Conservation (phyloP, 495 filamentous ascomycete genomes). For the Talaromyces nanjingensis region DNA sequence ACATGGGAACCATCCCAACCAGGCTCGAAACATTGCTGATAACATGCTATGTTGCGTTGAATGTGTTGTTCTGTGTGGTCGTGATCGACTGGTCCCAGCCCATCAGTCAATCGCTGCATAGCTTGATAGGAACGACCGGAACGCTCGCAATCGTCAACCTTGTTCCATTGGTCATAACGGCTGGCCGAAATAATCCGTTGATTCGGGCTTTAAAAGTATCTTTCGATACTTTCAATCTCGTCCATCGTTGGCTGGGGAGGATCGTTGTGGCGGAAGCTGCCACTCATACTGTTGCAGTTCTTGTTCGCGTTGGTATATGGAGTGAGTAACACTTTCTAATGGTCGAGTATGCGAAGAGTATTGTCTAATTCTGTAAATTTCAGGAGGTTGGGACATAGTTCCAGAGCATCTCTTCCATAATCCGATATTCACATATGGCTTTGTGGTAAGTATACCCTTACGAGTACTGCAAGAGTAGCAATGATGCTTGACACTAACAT, state of each 20-base stretch:
- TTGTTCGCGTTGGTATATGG: constrained; percentile 20
- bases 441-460: constrained; percentile 23
- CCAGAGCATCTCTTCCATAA: background rate
- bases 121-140: constrained; percentile 34
- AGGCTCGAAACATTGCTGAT: constrained; percentile 28
- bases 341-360: background rate
- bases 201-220: constrained; percentile 28
- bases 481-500: background rate
- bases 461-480: background rate
- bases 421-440: constrained; percentile 16
- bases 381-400: constrained; percentile 6
- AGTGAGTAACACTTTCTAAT: constrained; percentile 17
- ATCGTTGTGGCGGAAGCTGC: constrained; percentile 28
- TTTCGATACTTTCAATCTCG: constrained; percentile 38
- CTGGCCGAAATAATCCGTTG: constrained; percentile 38
- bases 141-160: constrained; percentile 37
- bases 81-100: constrained; percentile 33
- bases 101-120: constrained; percentile 27
- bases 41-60: constrained; percentile 25
- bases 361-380: constrained; percentile 13
- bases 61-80: constrained; percentile 30
- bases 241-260: constrained; percentile 41
- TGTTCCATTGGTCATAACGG: constrained; percentile 31
- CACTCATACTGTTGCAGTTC: constrained; percentile 28
- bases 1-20: constrained; percentile 37